A percentile compares a stretch with the other conserved stretches of the same genome.
These are phyloP conservation scores for Tilletia walkeri DNA, from an alignment of 1,284 basidiomycete genomes.

Conservation along the genomic window DNA sequence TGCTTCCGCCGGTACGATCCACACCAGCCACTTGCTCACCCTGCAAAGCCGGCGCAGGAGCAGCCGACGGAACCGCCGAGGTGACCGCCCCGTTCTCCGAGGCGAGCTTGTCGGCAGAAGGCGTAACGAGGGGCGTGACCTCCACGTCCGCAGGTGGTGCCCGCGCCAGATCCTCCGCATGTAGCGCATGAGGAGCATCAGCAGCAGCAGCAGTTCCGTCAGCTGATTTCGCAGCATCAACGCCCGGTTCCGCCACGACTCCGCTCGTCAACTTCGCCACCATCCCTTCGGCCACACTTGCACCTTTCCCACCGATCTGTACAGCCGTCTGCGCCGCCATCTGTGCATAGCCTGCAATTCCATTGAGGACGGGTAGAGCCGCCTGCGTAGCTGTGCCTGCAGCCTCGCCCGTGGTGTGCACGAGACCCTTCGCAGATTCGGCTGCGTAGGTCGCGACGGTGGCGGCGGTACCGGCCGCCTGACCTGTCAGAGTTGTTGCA, in stretches of 20 bases:
- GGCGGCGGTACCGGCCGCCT: background rate
- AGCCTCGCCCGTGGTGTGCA: constrained; percentile 22
- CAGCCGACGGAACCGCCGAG: background rate
- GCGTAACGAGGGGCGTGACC: too few relatives aligned
- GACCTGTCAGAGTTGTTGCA: background rate
- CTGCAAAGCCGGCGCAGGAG: constrained; percentile 11
- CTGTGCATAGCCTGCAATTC: background rate
- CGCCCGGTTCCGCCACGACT: background rate
- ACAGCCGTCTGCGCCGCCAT: constrained; percentile 12
- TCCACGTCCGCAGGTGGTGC: background rate
- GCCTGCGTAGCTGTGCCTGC: background rate
- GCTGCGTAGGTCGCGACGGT: background rate
- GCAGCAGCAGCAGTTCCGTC: background rate
- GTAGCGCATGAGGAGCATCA: background rate
- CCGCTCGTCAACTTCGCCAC: background rate
- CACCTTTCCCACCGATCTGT: background rate
- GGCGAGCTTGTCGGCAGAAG: too few relatives aligned
- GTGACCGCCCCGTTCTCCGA: too few relatives aligned
- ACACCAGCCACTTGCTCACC: background rate
- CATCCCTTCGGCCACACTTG: background rate
- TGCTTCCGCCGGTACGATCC: background rate
- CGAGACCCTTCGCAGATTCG: constrained; percentile 22
- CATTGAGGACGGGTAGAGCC: background rate
- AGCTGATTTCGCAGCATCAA: background rate
- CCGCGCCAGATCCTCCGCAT: constrained; percentile 5